Conservation (phyloP, 352 stramenopile species). For the Globisporangium solare region DNA sequence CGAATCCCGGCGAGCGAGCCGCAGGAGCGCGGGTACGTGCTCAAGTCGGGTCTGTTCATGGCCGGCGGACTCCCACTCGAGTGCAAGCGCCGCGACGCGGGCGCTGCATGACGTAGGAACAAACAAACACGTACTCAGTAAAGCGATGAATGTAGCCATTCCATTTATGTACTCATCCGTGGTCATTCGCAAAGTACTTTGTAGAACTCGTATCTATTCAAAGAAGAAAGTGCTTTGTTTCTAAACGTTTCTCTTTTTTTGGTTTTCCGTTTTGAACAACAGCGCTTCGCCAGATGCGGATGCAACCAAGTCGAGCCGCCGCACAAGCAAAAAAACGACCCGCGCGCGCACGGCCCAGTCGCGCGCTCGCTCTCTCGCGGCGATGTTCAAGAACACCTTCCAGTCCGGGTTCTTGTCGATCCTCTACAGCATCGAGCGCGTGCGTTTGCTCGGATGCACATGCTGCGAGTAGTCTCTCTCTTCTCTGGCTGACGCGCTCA, state of each 20-base stretch:
- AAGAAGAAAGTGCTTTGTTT: too few relatives aligned
- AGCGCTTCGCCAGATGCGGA: too few relatives aligned
- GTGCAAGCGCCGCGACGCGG: conserved; percentile 31
- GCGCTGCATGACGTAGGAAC: not conserved
- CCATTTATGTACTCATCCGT: not conserved
- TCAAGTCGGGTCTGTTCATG: conserved; percentile 60
- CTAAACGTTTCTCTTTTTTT: too few relatives aligned
- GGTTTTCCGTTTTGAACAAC: too few relatives aligned
- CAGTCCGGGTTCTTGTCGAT: conserved; percentile 98
- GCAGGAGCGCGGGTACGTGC: conserved; percentile 40
- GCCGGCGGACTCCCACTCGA: conserved; percentile 28
- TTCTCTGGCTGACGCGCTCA: not conserved
- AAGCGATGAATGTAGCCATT: not conserved
- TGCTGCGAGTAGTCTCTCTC: not conserved
- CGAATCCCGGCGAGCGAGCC: conserved; percentile 32
- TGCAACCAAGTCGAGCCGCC: not conserved
- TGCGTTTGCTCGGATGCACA: conserved; percentile 1
- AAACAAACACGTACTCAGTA: not conserved
- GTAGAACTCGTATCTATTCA: too few relatives aligned
- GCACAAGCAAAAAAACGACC: too few relatives aligned
- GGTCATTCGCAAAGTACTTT: too few relatives aligned
- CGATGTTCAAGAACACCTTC: conserved; percentile 98
- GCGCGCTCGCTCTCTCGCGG: not conserved
- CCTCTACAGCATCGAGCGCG: conserved; percentile 95
- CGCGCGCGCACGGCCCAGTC: too few relatives aligned